Evolutionary conservation across 805 yeast species (phyloP), one percentile per base, ranked within the genome.

Genomic region (Metschnikowia lachancei): DNA sequence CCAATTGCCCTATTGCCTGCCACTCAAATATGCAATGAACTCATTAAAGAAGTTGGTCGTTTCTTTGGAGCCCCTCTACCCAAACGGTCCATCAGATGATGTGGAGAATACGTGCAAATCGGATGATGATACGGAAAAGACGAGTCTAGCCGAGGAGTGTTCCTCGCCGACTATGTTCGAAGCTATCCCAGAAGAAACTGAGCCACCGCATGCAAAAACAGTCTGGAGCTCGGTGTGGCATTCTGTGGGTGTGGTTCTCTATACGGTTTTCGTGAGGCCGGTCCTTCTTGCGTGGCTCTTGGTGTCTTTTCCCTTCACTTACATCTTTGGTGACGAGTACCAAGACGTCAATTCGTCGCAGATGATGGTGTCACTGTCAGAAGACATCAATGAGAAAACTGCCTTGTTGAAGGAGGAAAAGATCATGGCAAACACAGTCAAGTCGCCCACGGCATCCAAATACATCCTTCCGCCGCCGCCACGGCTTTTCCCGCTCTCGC

Each of bases 291-390:
- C 75, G 1, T 74, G 86, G 77, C 70, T 66, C 41, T 50, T 83
- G n/a, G 46, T 78, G 5, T 72, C 82, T 1, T 79, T 75, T 56
- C 91, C 91, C 0, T 63, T 82, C 50, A 67, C 66, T 14, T 62
- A 72, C 46, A 56, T 78, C 14, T 57, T 80, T 24, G 58, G 55
- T 2, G 44, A 41, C 34, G 53, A 45, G 36, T 53, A 50, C 39
- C 49, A 43, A 24, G 45, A 44, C 24, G 47, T 41, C 26, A 26
- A 36, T 17, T 12, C 39, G 8, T 30, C 43, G 26, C 38, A 35
- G 4, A 19, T 39, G 19, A 26, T 26, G 20, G 29, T 26, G 26
- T 24, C 47, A 16, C 36, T 42, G 39, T 45, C 46, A 22, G 59
- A 51, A 50, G 50, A 50, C 14, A 53, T 56, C 32, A 55, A 61